Percentiles rank a stretch among this genome's conserved stretches.
Evolutionary conservation across 2,329 filamentous ascomycete species (phyloP).

Genomic region (Alternaria gaisen): DNA sequence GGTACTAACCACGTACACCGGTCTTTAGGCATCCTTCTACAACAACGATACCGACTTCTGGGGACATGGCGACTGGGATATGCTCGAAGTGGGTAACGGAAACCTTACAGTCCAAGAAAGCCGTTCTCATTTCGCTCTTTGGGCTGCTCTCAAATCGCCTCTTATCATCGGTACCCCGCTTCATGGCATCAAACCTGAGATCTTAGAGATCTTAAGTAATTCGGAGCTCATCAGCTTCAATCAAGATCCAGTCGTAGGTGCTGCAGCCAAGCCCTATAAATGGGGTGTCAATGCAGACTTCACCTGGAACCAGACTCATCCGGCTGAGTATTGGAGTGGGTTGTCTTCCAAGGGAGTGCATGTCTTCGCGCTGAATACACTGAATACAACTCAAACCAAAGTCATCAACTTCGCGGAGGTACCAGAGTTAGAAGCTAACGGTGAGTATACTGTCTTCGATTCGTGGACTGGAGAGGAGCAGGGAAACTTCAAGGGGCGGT

Average conservation of each 20-base stretch:
- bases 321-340: conserved; percentile 42
- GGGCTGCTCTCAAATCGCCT: conserved; percentile 55
- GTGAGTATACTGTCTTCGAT: conserved; percentile 27
- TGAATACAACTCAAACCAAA: conserved; percentile 21
- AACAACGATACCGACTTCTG: conserved; percentile 30
- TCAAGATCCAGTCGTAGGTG: conserved; percentile 56
- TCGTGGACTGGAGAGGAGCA: conserved; percentile 29
- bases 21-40: conserved; percentile 25
- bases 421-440: conserved; percentile 23
- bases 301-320: conserved; percentile 56
- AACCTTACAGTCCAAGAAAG: conserved; percentile 41
- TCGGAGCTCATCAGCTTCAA: conserved; percentile 56
- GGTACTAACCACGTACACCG: background rate
- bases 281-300: conserved; percentile 62
- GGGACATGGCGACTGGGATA: conserved; percentile 37
- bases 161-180: conserved; percentile 55
- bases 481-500: conserved; percentile 9
- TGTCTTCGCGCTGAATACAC: conserved; percentile 41
- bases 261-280: conserved; percentile 51
- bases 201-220: conserved; percentile 53
- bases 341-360: conserved; percentile 32
- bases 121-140: conserved; percentile 51
- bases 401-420: conserved; percentile 31
- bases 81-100: conserved; percentile 52
- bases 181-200: conserved; percentile 49